Evolutionary conservation across 148 eudicot genomes (phyloP).

Genomic region (Rhododendron ferrugineum): DNA sequence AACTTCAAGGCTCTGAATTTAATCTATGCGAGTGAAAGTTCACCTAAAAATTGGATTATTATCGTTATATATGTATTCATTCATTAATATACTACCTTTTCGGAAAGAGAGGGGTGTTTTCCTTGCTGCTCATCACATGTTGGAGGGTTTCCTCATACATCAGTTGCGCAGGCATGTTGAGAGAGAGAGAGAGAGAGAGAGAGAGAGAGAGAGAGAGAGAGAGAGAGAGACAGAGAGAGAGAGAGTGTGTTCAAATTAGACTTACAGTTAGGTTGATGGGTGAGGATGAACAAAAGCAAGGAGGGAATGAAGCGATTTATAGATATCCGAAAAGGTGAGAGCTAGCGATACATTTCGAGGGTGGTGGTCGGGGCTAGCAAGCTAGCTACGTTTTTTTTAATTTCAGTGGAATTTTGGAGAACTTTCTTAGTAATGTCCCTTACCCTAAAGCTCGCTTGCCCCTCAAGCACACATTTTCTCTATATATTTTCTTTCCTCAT

Average conservation of each 20-base stretch:
- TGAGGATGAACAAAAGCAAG: background rate
- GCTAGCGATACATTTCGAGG: background rate
- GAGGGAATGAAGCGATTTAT: slow-evolving; percentile 5
- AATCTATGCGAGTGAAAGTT: background rate
- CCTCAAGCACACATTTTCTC: slow-evolving; percentile 5
- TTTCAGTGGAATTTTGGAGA: background rate
- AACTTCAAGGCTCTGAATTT: background rate
- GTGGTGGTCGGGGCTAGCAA: background rate
- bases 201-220: background rate
- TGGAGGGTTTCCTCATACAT: slow-evolving; percentile 5
- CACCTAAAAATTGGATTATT: background rate
- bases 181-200: background rate
- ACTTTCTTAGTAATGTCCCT: slow-evolving; percentile 14
- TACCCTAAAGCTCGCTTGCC: slow-evolving; percentile 13
- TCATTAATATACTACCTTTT: background rate
- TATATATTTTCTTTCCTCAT: too few relatives aligned
- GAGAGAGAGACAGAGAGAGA: background rate
- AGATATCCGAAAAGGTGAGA: background rate
- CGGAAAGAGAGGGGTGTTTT: slow-evolving; percentile 5
- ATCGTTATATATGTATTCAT: too few relatives aligned
- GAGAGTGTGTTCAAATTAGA: background rate
- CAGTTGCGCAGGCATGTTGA: slow-evolving; percentile 18
- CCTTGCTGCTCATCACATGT: slow-evolving; percentile 10
- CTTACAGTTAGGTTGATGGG: background rate
- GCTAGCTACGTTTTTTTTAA: background rate